A percentile compares a stretch with the other conserved stretches of the same genome.
These are phyloP conservation scores for Pseudozyma flocculosa DNA, from an alignment of 1,284 basidiomycete species.

Conservation along the genomic window DNA sequence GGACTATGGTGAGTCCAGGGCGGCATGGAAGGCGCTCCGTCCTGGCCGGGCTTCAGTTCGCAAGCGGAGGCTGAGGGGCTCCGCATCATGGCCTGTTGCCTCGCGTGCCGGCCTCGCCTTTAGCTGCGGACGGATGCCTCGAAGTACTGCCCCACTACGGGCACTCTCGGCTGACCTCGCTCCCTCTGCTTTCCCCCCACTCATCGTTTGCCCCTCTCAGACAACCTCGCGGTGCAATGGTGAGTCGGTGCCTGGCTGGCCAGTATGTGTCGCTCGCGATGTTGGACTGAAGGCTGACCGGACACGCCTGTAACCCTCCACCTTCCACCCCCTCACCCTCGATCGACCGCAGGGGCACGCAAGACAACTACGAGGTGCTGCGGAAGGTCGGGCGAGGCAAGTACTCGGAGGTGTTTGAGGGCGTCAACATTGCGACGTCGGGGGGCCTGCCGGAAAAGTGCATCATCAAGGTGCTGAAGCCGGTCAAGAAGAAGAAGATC, in stretches of 20 bases:
- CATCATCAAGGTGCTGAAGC: constrained; percentile 98
- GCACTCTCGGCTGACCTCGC: background rate
- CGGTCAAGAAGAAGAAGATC: constrained; percentile 99
- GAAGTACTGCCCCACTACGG: too few species aligned
- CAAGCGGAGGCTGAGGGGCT: too few species aligned
- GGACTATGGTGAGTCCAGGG: constrained; percentile 66
- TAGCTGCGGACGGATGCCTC: too few species aligned
- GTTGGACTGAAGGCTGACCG: too few species aligned
- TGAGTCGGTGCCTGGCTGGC: too few species aligned
- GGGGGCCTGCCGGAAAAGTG: constrained; percentile 76
- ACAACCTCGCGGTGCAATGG: constrained; percentile 55
- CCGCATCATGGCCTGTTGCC: too few species aligned
- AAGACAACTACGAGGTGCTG: constrained; percentile 98
- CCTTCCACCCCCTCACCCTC: background rate
- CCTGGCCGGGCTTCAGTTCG: too few species aligned
- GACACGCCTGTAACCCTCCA: too few species aligned
- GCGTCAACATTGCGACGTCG: constrained; percentile 80
- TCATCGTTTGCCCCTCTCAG: background rate
- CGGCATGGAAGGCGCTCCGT: too few species aligned
- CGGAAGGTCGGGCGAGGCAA: constrained; percentile 95
- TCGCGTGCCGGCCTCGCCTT: too few species aligned
- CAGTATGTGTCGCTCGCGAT: too few species aligned
- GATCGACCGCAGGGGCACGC: constrained; percentile 59
- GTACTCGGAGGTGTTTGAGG: constrained; percentile 78
- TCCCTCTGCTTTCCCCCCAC: background rate